Percentiles rank a stretch among this genome's conserved stretches.
Evolutionary conservation across 495 filamentous ascomycete genomes (phyloP).

Genomic region (Parathielavia appendiculata): DNA sequence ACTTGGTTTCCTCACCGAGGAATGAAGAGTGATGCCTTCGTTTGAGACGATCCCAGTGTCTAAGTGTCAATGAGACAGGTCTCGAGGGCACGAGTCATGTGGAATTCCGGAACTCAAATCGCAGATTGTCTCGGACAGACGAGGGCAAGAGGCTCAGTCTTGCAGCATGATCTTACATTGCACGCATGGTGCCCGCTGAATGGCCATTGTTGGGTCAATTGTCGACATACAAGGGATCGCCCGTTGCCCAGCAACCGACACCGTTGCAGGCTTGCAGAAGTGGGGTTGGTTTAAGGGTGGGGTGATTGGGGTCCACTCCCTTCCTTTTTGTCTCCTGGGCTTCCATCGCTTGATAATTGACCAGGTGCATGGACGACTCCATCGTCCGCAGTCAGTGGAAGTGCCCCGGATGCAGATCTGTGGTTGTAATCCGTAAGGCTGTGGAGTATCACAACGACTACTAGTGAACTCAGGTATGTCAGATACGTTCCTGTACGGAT

Average conservation of each 20-base stretch:
- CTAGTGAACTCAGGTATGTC: too few relatives aligned
- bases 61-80: background rate
- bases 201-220: conserved; percentile 1
- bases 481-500: too few relatives aligned
- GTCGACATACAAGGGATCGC: background rate
- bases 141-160: background rate
- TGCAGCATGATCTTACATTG: background rate
- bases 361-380: too few relatives aligned
- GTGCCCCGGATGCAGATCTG: too few relatives aligned
- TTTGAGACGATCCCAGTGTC: background rate
- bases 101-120: background rate
- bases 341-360: too few relatives aligned
- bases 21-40: too few relatives aligned
- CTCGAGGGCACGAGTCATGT: too few relatives aligned
- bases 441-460: too few relatives aligned
- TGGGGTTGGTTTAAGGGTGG: background rate
- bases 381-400: too few relatives aligned
- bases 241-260: conserved; percentile 16
- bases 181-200: conserved; percentile 1
- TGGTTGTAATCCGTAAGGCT: too few relatives aligned
- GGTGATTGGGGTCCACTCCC: background rate
- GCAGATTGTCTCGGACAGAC: background rate
- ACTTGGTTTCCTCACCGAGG: too few relatives aligned
- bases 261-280: background rate
- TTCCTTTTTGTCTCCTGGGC: background rate